A percentile compares a stretch with the other conserved stretches of the same genome.
phyloP scores from a whole-genome alignment of 441 rosid species.

The Bruguiera hainesii region DNA sequence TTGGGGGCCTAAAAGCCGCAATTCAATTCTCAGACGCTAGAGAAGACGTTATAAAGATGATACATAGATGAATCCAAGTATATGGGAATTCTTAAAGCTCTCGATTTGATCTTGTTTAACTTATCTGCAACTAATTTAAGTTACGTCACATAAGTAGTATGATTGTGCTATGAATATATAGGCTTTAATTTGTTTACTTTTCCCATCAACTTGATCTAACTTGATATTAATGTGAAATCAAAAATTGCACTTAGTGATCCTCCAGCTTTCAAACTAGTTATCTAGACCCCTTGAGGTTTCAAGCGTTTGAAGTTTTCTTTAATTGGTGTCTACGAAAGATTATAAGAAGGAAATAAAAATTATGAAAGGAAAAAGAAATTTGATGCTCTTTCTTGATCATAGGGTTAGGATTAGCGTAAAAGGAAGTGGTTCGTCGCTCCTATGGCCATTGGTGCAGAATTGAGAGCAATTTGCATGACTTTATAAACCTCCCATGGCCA shows the following conservation, averaged over 20 bases:
- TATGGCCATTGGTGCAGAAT: background rate
- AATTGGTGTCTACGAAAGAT: constrained; percentile 7
- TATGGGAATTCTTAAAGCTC: background rate
- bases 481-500: too few species aligned
- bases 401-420: background rate
- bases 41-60: constrained; percentile 7
- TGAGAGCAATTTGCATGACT: too few species aligned
- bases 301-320: constrained; percentile 10
- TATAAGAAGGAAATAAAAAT: constrained; percentile 5
- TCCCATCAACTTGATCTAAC: too few species aligned
- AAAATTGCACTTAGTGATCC: background rate
- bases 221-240: too few species aligned
- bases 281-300: constrained; percentile 8
- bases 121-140: too few species aligned
- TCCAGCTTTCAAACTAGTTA: constrained; percentile 13
- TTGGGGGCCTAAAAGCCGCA: constrained; percentile 20
- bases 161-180: too few species aligned
- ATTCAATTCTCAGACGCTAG: constrained; percentile 21
- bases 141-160: too few species aligned
- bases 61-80: background rate
- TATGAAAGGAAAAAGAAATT: background rate
- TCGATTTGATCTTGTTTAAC: background rate
- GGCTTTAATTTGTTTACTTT: too few species aligned
- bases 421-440: constrained; percentile 9
- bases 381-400: background rate